phyloP scores from a whole-genome alignment of 2,329 filamentous ascomycete genomes.

The Salinomyces thailandicus region DNA sequence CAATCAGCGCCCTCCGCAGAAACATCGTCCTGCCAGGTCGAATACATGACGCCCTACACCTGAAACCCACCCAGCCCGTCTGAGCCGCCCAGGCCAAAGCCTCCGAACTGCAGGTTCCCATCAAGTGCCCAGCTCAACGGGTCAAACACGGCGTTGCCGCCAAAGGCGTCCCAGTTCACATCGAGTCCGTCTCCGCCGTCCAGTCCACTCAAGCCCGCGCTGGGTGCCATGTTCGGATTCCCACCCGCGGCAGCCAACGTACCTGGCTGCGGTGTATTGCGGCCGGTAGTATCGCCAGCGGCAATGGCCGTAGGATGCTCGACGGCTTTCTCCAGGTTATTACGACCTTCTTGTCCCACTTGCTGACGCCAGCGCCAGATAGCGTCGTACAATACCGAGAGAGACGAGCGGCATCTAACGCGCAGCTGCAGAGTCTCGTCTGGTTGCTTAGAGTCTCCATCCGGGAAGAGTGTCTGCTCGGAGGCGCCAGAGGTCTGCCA shows the following conservation, averaged over 20 bases:
- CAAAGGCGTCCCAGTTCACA: conserved; percentile 19
- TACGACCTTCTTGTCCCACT: conserved; percentile 40
- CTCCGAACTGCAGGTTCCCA: conserved; percentile 47
- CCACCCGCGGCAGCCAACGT: conserved; percentile 6
- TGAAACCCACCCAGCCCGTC: conserved; percentile 4
- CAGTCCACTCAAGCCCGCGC: conserved; percentile 4
- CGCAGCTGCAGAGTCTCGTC: conserved; percentile 69
- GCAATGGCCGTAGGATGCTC: conserved; percentile 60
- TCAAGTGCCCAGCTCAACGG: conserved; percentile 91
- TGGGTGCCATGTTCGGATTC: conserved; percentile 3
- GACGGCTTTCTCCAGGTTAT: conserved; percentile 49
- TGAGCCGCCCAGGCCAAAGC: conserved; percentile 4
- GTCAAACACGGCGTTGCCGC: conserved; percentile 24
- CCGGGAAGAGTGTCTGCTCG: background rate
- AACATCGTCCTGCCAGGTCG: no score
- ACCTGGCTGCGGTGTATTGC: conserved; percentile 16
- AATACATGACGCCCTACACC: no score
- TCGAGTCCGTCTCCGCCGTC: conserved; percentile 34
- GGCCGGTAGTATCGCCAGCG: conserved; percentile 14
- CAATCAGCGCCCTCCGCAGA: no score
- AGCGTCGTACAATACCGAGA: conserved; percentile 75
- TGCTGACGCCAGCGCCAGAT: conserved; percentile 81
- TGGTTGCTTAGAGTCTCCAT: conserved; percentile 13
- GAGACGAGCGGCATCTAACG: conserved; percentile 73
- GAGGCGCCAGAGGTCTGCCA: conserved; percentile 51